A percentile compares a stretch with the other conserved stretches of the same genome.
Conservation (phyloP, 208 protist genomes). For the Trypanosoma lewisi region DNA sequence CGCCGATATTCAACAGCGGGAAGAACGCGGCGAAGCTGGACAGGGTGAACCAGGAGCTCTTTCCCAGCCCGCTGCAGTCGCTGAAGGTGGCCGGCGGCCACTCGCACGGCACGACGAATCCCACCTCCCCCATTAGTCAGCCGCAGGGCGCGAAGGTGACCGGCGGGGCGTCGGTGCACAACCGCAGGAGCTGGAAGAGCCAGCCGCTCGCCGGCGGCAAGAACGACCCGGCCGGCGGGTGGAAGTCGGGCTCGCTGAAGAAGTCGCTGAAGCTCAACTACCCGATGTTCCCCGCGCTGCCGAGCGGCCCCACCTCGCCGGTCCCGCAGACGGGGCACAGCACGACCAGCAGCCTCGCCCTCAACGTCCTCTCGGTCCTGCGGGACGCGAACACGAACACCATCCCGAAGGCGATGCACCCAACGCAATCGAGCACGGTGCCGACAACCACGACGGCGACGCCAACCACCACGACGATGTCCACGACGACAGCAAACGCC, state of each 20-base stretch:
- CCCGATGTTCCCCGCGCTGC: slow-evolving; percentile 17
- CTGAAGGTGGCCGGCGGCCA: slow-evolving; percentile 14
- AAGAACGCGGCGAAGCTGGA: slow-evolving; percentile 13
- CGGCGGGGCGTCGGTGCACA: background rate
- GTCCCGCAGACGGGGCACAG: background rate
- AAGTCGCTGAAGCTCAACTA: slow-evolving; percentile 14
- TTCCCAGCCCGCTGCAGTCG: slow-evolving; percentile 3
- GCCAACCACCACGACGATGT: background rate
- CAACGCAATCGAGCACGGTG: slow-evolving; percentile 4
- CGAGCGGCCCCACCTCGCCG: slow-evolving; percentile 9
- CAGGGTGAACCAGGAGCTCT: slow-evolving; percentile 4
- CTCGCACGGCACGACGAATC: background rate
- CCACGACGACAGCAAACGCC: slow-evolving; percentile 7
- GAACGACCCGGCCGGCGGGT: background rate
- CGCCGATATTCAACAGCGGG: slow-evolving; percentile 1
- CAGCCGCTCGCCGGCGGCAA: background rate
- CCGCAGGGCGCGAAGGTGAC: background rate
- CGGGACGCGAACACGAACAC: slow-evolving; percentile 16
- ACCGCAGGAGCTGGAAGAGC: background rate
- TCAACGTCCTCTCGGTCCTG: slow-evolving; percentile 8
- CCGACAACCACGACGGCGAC: background rate
- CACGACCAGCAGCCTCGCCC: slow-evolving; percentile 3
- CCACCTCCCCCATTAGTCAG: slow-evolving; percentile 6
- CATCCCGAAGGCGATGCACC: slow-evolving; percentile 2
- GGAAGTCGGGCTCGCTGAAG: slow-evolving; percentile 13